Base-by-base conservation (phyloP, 257 asterid genomes). In the Pogostemon cablin region DNA sequence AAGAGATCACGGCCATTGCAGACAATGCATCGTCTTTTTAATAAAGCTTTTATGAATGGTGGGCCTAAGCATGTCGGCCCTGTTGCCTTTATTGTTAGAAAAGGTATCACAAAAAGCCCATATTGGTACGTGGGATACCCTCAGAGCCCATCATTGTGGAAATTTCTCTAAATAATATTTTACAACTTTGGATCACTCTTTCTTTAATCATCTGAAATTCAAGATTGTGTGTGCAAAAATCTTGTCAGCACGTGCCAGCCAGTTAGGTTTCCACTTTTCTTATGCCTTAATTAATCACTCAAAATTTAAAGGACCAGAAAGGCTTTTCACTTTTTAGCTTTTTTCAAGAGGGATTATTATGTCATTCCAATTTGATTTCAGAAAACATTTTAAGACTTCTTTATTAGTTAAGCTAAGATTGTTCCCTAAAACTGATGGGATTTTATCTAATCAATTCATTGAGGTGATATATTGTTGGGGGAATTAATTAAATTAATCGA, bases 61-160 rank as follows among this genome's bases (percentile, higher is more conserved):
- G 83, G 83, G 80, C 77, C 83, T 71, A 32, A 0, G 53, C 40
- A 4, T 79, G 83, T 79, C 80, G 79, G 75, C 75, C 83, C 83
- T 52, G 67, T 79, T 79, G 71, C 52, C 77, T 74, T 46, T 73
- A 65, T 48, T 72, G 75, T 57, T 60, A 59, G 10, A 71, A 77
- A 77, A 67, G 72, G 15, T 55, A 72, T 72, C 70, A 78, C 75
- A 76, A 59, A 75, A 75, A 72, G 79, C 86, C 86, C 81, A 78
- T 71, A 67, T 74, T 56, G 72, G 83, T 81, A 78, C 79, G 86
- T 81, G 86, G 70, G 75, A 71, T 72, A 49, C 50, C 74, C 77
- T 57, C 67, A 37, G 65, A 71, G 75, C 84, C 84, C 84, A 80
- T 80, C 81, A 80, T 79, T 77, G 48, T 70, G 42, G 60, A 58